Evolutionary conservation across 108 stramenopile genomes (phyloP).

Genomic region (Cyclotella kingstonii): DNA sequence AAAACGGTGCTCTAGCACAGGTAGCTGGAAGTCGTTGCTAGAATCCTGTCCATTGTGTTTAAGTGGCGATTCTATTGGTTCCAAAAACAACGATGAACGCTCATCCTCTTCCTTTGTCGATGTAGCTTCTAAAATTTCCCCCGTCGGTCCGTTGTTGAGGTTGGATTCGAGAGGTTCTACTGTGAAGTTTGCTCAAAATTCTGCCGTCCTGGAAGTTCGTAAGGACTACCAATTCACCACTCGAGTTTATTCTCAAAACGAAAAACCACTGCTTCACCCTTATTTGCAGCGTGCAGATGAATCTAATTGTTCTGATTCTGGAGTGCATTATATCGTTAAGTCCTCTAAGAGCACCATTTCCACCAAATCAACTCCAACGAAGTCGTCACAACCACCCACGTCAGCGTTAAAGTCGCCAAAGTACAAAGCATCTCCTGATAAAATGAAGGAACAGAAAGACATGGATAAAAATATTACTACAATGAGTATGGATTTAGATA

Average conservation of each 20-base stretch:
- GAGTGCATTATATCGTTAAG: neutral
- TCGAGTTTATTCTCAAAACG: no score
- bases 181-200: constrained; percentile 17
- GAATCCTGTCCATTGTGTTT: constrained; percentile 22
- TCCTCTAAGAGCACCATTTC: neutral
- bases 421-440: constrained; percentile 22
- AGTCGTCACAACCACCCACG: neutral
- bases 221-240: constrained; percentile 13
- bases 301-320: constrained; percentile 2
- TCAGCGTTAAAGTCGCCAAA: constrained; percentile 25
- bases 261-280: no score
- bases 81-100: constrained; percentile 1
- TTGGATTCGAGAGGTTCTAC: neutral
- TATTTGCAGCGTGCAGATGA: neutral
- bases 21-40: constrained; percentile 28
- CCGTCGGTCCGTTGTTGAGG: neutral
- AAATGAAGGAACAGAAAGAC: constrained; percentile 17
- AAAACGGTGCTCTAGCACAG: constrained; percentile 17
- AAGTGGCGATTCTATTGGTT: constrained; percentile 2
- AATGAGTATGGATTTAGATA: constrained; percentile 37
- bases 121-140: neutral
- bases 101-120: neutral
- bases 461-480: constrained; percentile 15
- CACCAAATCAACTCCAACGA: neutral
- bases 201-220: constrained; percentile 1